Evolutionary conservation across 768 basidiomycete genomes (phyloP), one percentile per base, ranked within the genome.

Genomic region (Xerocomellus chrysenteron): DNA sequence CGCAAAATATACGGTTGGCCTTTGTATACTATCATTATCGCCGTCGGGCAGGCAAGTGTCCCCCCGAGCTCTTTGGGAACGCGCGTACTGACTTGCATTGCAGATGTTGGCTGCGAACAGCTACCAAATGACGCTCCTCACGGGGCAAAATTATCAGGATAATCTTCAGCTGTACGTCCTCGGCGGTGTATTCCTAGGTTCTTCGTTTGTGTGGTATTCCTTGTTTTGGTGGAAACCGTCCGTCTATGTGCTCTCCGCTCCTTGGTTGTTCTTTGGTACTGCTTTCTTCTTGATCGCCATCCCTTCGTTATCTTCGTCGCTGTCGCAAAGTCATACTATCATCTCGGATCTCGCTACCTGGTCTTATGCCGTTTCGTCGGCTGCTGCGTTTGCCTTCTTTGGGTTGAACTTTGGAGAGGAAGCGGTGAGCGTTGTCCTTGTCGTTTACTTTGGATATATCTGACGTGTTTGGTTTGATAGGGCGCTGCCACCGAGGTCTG

Each of bases 331-430:
- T 5, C 90, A 91, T 61, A 76, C 79, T n/a, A 79, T 80, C 44
- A 74, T 97, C 26, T 78, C 90, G 26, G 87, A 85, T 66, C 74
- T 83, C 24, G 93, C 94, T 12, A 94, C 92, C 1, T 96, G 94
- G 93, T 84, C 78, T 44, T 97, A 97, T 74, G 94, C 94, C 32
- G 72, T 92, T 48, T 94, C 89, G 19, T 96, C 94, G n/a, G 88
- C 94, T 13, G 94, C 92, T 32, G 88, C 92, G 12, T 97, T 96
- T 80, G 75, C 85, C 47, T 95, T 93, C 82, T 97, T 97, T 66
- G 94, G 94, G 66, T 80, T 95, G 59, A 97, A 97, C 73, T 97
- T 97, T 70, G 94, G 94, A 71, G 94, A 97, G 76, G 94, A 96
- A 80, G 94, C 94, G 17, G 90, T 89, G 72, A 0, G 66, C 48